Evolutionary conservation across 2,329 filamentous ascomycete genomes (phyloP).

Genomic region (Celoporthe dispersa): DNA sequence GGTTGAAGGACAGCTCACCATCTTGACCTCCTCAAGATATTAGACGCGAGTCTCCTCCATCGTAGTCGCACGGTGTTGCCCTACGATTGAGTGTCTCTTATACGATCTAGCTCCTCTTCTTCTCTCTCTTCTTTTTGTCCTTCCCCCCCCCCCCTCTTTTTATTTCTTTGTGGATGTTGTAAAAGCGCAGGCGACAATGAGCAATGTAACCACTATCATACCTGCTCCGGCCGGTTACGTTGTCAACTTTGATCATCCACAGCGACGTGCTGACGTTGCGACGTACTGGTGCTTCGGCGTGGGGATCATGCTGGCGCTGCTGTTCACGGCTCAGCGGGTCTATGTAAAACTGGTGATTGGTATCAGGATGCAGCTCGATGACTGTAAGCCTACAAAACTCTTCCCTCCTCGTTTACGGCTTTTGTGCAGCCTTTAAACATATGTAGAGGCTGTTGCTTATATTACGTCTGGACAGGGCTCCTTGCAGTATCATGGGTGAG

Average conservation of each 20-base stretch:
- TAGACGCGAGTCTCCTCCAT: background rate
- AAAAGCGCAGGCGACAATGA: background rate
- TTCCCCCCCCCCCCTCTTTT: background rate
- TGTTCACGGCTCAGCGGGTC: constrained; percentile 23
- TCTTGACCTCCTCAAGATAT: background rate
- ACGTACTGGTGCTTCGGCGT: constrained; percentile 22
- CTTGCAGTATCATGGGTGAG: constrained; percentile 28
- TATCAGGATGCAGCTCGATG: constrained; percentile 12
- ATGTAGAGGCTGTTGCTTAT: background rate
- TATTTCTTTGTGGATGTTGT: background rate
- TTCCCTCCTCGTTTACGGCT: background rate
- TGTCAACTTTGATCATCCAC: constrained; percentile 41
- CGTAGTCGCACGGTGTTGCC: background rate
- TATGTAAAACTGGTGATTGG: constrained; percentile 15
- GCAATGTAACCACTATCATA: constrained; percentile 36
- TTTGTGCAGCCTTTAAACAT: background rate
- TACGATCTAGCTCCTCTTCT: background rate
- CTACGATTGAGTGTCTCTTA: background rate
- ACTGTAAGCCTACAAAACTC: constrained; percentile 12
- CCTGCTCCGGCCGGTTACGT: constrained; percentile 39
- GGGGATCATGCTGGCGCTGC: constrained; percentile 15
- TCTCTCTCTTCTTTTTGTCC: too few species aligned
- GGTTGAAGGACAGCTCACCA: background rate
- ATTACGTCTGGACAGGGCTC: constrained; percentile 7
- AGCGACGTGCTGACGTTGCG: constrained; percentile 8